phyloP scores from a whole-genome alignment of 768 basidiomycete species.

The Holtermanniella nyarrowii region DNA sequence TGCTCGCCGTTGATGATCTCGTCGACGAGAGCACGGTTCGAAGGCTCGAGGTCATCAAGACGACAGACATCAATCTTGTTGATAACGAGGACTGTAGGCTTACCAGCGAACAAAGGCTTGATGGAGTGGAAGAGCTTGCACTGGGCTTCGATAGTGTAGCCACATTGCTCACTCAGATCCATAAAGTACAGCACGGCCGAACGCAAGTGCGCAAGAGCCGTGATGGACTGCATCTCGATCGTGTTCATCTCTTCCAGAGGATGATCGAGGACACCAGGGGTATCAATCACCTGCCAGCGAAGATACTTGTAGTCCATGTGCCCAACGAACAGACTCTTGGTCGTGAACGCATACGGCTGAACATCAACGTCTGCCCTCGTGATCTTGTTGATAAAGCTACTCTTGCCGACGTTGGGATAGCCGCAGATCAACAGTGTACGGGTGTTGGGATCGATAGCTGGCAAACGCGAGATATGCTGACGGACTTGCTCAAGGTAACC shows the following conservation, averaged over 20 bases:
- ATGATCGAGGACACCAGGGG: constrained; percentile 94
- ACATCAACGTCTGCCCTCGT: constrained; percentile 98
- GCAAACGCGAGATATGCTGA: constrained; percentile 96
- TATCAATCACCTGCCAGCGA: constrained; percentile 99
- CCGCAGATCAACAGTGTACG: constrained; percentile 95
- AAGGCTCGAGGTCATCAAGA: constrained; percentile 68
- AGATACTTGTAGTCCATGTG: constrained; percentile 99
- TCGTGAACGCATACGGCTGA: constrained; percentile 98
- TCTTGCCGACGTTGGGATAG: constrained; percentile 99
- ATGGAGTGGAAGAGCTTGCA: constrained; percentile 99
- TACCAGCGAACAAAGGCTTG: constrained; percentile 89
- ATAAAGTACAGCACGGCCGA: constrained; percentile 94
- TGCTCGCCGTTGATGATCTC: constrained; percentile 65
- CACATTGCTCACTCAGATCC: constrained; percentile 97
- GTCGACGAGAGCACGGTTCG: constrained; percentile 68
- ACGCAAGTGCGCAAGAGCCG: constrained; percentile 91
- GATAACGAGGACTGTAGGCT: constrained; percentile 86
- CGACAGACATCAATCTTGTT: constrained; percentile 96
- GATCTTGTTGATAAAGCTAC: constrained; percentile 98
- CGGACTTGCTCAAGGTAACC: constrained; percentile 98
- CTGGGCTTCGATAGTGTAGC: constrained; percentile 91
- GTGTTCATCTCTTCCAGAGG: constrained; percentile 99
- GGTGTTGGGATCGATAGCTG: constrained; percentile 95
- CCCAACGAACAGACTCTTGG: constrained; percentile 95
- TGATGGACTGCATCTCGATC: constrained; percentile 98